Percentiles rank a stretch among this genome's conserved stretches.
Conservation (phyloP, 148 eudicot genomes). For the Silene conica region DNA sequence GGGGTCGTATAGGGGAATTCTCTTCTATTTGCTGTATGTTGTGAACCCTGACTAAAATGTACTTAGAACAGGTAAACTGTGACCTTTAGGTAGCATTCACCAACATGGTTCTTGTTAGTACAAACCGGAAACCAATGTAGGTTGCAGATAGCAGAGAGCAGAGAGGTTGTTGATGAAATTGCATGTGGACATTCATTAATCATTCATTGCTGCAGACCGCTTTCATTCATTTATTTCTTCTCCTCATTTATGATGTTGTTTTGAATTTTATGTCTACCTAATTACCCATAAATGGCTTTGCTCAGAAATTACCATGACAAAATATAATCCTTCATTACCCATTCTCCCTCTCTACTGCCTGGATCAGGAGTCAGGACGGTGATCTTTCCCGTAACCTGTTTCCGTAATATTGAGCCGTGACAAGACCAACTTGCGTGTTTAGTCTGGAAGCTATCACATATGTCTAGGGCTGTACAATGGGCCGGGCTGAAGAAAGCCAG, state of each 20-base stretch:
- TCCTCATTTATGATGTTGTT: neutral
- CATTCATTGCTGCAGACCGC: neutral
- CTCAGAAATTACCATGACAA: too few species aligned
- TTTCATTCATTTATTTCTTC: neutral
- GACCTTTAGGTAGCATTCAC: neutral
- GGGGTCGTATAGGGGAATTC: neutral
- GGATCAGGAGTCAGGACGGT: too few species aligned
- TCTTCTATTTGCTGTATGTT: neutral
- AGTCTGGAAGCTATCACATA: too few species aligned
- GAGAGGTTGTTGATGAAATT: neutral
- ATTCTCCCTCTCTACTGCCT: too few species aligned
- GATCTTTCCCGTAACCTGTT: too few species aligned
- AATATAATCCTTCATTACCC: too few species aligned
- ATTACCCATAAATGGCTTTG: too few species aligned
- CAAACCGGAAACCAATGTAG: neutral
- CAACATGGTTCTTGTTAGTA: neutral
- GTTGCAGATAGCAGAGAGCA: conserved; percentile 2
- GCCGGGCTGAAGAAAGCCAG: too few species aligned
- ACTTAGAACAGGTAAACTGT: neutral
- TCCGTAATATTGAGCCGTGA: too few species aligned
- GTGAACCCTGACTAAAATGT: neutral
- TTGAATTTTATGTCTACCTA: neutral
- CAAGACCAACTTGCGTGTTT: too few species aligned
- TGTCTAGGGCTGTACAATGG: too few species aligned
- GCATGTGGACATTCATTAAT: conserved; percentile 10